phyloP scores from a whole-genome alignment of 257 asterid genomes.

The Apocynum venetum region DNA sequence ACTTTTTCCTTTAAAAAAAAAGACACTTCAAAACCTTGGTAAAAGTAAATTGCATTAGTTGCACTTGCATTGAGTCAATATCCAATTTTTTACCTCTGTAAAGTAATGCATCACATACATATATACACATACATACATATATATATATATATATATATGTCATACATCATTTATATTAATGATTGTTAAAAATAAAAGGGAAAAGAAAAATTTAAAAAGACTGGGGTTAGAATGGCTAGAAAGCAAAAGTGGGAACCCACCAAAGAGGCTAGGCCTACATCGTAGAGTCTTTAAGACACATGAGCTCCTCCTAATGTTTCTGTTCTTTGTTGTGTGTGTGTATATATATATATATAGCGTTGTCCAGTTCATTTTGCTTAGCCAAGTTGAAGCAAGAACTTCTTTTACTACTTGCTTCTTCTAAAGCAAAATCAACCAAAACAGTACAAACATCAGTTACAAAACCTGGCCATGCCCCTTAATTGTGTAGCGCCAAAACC shows the following conservation, averaged over 20 bases:
- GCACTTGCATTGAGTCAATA: neutral
- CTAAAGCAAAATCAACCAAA: slow-evolving; percentile 24
- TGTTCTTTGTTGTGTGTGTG: slow-evolving; percentile 17
- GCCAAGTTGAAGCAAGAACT: slow-evolving; percentile 38
- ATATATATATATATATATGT: no score
- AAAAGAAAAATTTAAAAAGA: neutral
- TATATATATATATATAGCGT: slow-evolving; percentile 40
- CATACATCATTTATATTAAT: no score
- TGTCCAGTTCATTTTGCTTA: slow-evolving; percentile 38
- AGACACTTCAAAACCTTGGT: no score
- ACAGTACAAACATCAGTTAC: slow-evolving; percentile 10
- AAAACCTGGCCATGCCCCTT: slow-evolving; percentile 53
- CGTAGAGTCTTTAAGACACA: slow-evolving; percentile 26
- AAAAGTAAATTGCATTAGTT: neutral
- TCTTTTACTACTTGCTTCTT: slow-evolving; percentile 20
- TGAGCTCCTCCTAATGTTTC: slow-evolving; percentile 35
- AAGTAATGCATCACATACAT: no score
- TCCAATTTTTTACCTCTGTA: neutral
- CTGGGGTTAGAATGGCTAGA: slow-evolving; percentile 24
- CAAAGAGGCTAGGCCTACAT: slow-evolving; percentile 49
- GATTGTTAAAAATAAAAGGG: neutral
- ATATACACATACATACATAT: no score
- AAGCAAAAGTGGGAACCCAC: slow-evolving; percentile 63
- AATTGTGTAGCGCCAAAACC: slow-evolving; percentile 56
- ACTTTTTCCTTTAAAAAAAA: no score